Evolutionary conservation across 768 basidiomycete genomes (phyloP).

Genomic region (Pleurotus salmoneostramineus): DNA sequence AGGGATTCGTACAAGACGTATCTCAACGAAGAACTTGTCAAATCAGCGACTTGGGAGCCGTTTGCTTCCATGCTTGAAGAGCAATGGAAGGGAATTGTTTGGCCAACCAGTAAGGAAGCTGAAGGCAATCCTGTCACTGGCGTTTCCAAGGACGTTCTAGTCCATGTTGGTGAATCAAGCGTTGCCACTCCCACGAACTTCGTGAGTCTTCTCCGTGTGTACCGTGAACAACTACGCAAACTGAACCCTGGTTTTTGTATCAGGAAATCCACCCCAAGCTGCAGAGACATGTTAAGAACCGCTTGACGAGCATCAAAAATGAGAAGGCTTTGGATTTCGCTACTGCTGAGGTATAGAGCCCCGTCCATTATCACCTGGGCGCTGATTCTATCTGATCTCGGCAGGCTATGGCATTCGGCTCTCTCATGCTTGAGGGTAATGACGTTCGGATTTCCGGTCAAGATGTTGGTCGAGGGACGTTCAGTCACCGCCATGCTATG

Average conservation of each 20-base stretch:
- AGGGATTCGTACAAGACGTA: constrained; percentile 56
- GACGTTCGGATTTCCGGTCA: constrained; percentile 91
- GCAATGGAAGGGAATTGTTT: constrained; percentile 67
- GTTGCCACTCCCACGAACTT: constrained; percentile 57
- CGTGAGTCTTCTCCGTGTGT: constrained; percentile 37
- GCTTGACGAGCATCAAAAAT: constrained; percentile 63
- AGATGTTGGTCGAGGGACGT: constrained; percentile 89
- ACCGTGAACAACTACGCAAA: no score
- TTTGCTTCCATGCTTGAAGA: constrained; percentile 52
- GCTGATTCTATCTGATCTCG: not conserved
- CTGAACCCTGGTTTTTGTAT: not conserved
- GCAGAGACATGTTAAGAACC: constrained; percentile 73
- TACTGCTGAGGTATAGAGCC: constrained; percentile 66
- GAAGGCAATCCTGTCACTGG: constrained; percentile 64
- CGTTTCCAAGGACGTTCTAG: constrained; percentile 46
- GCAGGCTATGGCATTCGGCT: constrained; percentile 85
- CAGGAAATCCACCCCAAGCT: constrained; percentile 80
- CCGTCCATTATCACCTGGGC: constrained; percentile 6
- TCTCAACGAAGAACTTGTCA: constrained; percentile 59
- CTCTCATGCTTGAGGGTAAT: constrained; percentile 75
- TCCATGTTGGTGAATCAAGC: constrained; percentile 62
- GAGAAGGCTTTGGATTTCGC: constrained; percentile 85
- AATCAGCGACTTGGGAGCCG: constrained; percentile 44
- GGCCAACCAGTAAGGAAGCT: constrained; percentile 57
- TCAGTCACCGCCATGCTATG: constrained; percentile 88